A percentile compares a stretch with the other conserved stretches of the same genome.
phyloP scores from a whole-genome alignment of 2,329 filamentous ascomycete species.

The Fusarium poae region DNA sequence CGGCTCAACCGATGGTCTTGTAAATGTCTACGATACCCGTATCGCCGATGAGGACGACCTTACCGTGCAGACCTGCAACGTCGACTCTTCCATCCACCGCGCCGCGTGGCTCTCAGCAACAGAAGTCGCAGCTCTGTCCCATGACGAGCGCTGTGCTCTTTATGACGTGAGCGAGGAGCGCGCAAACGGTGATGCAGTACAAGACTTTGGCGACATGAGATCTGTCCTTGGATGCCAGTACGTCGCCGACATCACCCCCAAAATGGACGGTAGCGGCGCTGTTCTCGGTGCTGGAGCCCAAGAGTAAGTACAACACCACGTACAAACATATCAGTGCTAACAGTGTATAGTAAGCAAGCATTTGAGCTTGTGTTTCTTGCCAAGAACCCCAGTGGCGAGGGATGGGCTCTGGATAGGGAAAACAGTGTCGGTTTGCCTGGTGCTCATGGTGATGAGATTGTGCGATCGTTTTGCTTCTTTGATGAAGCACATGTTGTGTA shows the following conservation, averaged over 20 bases:
- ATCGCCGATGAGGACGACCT: slow-evolving; percentile 82
- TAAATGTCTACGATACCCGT: slow-evolving; percentile 80
- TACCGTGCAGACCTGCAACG: slow-evolving; percentile 82
- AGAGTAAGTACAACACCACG: slow-evolving; percentile 66
- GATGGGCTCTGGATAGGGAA: slow-evolving; percentile 68
- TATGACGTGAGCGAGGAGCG: slow-evolving; percentile 76
- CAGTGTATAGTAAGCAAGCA: slow-evolving; percentile 60
- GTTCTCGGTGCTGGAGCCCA: slow-evolving; percentile 75
- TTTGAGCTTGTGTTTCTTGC: slow-evolving; percentile 73
- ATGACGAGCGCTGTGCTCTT: slow-evolving; percentile 82
- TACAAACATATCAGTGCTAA: slow-evolving; percentile 40
- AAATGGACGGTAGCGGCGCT: slow-evolving; percentile 69
- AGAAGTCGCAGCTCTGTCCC: slow-evolving; percentile 78
- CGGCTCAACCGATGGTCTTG: slow-evolving; percentile 82
- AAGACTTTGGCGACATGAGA: slow-evolving; percentile 77
- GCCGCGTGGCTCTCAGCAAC: slow-evolving; percentile 75
- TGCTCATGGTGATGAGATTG: slow-evolving; percentile 73
- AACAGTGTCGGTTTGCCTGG: slow-evolving; percentile 71
- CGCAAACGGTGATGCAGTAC: slow-evolving; percentile 68
- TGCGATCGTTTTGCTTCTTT: slow-evolving; percentile 73
- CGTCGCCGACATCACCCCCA: slow-evolving; percentile 74
- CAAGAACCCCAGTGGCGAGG: slow-evolving; percentile 55
- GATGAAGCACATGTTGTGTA: slow-evolving; percentile 71
- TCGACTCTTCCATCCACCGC: slow-evolving; percentile 79
- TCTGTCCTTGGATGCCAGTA: slow-evolving; percentile 78